Evolutionary conservation across 2,329 filamentous ascomycete species (phyloP).

Genomic region (Trichoderma koningii): DNA sequence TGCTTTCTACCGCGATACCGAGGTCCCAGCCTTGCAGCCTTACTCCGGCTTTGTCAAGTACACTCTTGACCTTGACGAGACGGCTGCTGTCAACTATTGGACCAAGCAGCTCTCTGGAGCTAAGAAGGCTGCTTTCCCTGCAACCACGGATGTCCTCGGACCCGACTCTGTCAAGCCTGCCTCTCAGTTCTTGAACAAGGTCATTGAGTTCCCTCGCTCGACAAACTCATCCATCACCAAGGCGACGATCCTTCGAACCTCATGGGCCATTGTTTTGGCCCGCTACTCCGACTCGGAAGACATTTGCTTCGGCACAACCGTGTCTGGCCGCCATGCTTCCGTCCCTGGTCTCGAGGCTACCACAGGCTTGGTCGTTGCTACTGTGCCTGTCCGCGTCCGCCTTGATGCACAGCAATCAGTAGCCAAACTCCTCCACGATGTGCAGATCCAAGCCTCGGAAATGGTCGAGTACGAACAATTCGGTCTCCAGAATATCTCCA

Average conservation of each 20-base stretch:
- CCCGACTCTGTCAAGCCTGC: background rate
- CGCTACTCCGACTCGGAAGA: conserved; percentile 22
- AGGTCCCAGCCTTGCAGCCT: conserved; percentile 33
- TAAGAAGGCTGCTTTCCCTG: conserved; percentile 23
- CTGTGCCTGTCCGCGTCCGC: conserved; percentile 28
- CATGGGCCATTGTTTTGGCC: conserved; percentile 32
- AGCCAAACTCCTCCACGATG: conserved; percentile 6
- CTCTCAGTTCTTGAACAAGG: background rate
- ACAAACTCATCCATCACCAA: conserved; percentile 13
- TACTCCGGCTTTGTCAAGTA: conserved; percentile 34
- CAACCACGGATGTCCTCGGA: background rate
- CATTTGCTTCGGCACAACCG: conserved; percentile 32
- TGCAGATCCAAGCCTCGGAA: conserved; percentile 28
- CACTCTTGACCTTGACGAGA: conserved; percentile 1
- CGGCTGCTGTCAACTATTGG: conserved; percentile 26
- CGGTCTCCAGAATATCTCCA: conserved; percentile 28
- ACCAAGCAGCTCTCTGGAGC: conserved; percentile 22
- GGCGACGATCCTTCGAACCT: conserved; percentile 29
- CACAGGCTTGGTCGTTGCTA: conserved; percentile 27
- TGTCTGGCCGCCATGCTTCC: conserved; percentile 30
- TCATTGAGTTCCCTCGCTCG: no score
- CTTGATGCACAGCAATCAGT: conserved; percentile 8
- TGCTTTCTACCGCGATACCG: background rate
- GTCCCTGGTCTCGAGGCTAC: conserved; percentile 27
- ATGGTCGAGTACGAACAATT: conserved; percentile 33